Conservation (phyloP, 495 filamentous ascomycete genomes). For the Penicillium chermesinum region DNA sequence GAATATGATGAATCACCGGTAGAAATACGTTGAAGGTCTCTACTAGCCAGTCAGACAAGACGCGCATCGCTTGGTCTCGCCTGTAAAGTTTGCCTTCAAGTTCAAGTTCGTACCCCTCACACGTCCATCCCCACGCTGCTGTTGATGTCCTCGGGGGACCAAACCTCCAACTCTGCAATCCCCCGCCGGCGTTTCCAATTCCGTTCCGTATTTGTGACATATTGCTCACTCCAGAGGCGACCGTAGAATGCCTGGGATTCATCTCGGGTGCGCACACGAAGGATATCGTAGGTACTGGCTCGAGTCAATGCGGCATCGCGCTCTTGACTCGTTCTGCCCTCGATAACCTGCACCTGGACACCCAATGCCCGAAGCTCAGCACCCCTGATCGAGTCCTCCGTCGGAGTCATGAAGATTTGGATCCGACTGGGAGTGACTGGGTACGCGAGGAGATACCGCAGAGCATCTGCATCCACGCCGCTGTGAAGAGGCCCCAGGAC, state of each 20-base stretch:
- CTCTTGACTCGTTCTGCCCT: slow-evolving; percentile 16
- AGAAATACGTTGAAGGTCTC: too few species aligned
- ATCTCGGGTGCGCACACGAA: slow-evolving; percentile 16
- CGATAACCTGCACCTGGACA: slow-evolving; percentile 17
- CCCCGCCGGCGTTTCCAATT: slow-evolving; percentile 25
- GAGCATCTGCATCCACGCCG: slow-evolving; percentile 26
- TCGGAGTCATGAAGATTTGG: slow-evolving; percentile 20
- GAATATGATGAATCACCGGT: too few species aligned
- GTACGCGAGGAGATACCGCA: slow-evolving; percentile 22
- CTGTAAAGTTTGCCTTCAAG: too few species aligned
- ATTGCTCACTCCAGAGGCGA: slow-evolving; percentile 8
- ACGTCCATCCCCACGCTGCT: slow-evolving; percentile 4
- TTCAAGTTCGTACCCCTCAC: too few species aligned
- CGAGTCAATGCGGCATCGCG: slow-evolving; percentile 25
- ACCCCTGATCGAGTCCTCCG: slow-evolving; percentile 18
- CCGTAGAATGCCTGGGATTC: slow-evolving; percentile 24
- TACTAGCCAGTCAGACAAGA: too few species aligned
- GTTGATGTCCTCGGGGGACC: slow-evolving; percentile 12
- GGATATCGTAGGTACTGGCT: slow-evolving; percentile 27
- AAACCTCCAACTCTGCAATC: slow-evolving; percentile 11
- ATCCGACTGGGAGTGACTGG: slow-evolving; percentile 17
- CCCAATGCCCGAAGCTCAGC: slow-evolving; percentile 6
- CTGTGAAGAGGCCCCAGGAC: slow-evolving; percentile 21
- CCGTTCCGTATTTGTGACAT: slow-evolving; percentile 30
- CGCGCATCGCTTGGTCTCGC: too few species aligned